phyloP scores from a whole-genome alignment of 2,329 filamentous ascomycete species.

The Onygenales sp. region DNA sequence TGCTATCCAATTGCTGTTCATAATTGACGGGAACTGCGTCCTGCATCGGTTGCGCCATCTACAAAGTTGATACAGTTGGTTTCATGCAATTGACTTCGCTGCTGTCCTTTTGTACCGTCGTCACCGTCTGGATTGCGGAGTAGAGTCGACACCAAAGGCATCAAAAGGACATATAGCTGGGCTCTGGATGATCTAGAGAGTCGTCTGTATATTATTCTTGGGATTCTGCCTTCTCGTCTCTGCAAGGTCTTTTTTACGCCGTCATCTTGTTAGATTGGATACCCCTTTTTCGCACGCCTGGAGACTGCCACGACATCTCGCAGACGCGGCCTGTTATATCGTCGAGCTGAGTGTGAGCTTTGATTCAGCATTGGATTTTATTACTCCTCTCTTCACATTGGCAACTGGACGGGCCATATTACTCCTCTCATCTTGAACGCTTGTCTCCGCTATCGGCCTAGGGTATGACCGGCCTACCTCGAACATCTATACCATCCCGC shows the following conservation, averaged over 20 bases:
- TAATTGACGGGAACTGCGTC: neutral
- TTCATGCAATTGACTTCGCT: no score
- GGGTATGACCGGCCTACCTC: neutral
- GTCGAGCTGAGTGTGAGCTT: neutral
- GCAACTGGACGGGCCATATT: neutral
- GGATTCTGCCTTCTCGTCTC: no score
- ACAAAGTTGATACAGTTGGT: neutral
- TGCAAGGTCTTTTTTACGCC: no score
- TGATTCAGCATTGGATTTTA: neutral
- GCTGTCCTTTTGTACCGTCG: no score
- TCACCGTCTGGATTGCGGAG: no score
- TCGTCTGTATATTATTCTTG: no score
- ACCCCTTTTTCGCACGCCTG: neutral
- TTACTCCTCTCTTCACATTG: neutral
- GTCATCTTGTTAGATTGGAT: neutral
- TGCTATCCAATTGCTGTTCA: neutral
- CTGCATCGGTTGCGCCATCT: neutral
- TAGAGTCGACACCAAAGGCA: no score
- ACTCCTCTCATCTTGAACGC: neutral
- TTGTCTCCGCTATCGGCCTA: neutral
- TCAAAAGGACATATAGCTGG: no score
- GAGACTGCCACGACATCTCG: conserved; percentile 1
- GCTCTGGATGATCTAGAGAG: no score
- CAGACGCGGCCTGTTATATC: neutral
- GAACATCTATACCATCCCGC: neutral